Percentiles rank a stretch among this genome's conserved stretches.
Evolutionary conservation across 257 asterid genomes (phyloP).

Genomic region (Forsythia suspensa): DNA sequence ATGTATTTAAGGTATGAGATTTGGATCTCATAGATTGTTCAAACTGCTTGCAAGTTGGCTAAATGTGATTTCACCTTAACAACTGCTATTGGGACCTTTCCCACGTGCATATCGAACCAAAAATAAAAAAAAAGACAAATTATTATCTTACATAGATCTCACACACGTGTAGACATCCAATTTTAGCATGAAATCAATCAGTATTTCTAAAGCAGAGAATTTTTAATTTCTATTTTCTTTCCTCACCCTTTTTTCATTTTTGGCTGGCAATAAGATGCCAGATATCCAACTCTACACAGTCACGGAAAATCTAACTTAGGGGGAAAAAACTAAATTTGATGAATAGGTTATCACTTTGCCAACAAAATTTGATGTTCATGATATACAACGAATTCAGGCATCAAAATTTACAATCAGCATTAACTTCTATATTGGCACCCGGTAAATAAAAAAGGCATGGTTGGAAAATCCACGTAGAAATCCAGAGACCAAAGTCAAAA

Average conservation of each 20-base stretch:
- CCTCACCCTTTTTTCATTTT: too few relatives aligned
- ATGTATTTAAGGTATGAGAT: not conserved
- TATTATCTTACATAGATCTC: too few relatives aligned
- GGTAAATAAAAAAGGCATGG: not conserved
- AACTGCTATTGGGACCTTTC: not conserved
- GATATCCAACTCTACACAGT: not conserved
- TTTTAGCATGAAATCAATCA: not conserved
- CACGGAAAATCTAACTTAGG: not conserved
- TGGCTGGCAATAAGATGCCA: not conserved
- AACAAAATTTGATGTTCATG: too few relatives aligned
- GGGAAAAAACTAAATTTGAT: too few relatives aligned
- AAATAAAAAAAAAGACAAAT: too few relatives aligned
- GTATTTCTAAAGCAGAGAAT: not conserved
- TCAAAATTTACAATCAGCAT: not conserved
- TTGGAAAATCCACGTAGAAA: not conserved
- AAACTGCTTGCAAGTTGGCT: not conserved
- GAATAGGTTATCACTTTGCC: too few relatives aligned
- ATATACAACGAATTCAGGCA: not conserved
- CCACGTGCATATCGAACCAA: not conserved
- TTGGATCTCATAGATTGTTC: not conserved
- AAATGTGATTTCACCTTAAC: not conserved
- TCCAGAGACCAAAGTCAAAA: not conserved
- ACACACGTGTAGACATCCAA: too few relatives aligned
- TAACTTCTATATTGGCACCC: not conserved
- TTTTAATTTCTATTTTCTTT: too few relatives aligned